These are phyloP conservation scores for Chlamydomonas schloesseri DNA, from an alignment of 139 green algal genomes.

Conservation along the genomic window DNA sequence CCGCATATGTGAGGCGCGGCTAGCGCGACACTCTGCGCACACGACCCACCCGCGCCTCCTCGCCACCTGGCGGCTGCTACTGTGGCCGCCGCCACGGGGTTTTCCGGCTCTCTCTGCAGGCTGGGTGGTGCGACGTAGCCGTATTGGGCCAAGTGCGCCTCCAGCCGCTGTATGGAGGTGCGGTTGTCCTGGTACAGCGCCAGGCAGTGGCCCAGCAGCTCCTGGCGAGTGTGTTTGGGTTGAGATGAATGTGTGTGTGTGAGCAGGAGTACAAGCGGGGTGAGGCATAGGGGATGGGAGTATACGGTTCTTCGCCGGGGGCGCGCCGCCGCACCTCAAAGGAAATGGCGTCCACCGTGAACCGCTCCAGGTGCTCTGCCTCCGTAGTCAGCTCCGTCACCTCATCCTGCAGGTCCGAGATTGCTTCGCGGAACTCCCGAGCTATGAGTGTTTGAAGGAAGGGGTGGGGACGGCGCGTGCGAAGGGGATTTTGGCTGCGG, in stretches of 20 bases:
- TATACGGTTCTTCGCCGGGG: no score
- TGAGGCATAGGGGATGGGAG: not conserved
- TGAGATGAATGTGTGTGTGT: not conserved
- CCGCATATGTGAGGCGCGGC: no score
- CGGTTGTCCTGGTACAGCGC: constrained; percentile 49
- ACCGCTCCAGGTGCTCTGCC: constrained; percentile 47
- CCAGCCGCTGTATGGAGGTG: constrained; percentile 17
- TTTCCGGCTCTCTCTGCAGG: constrained; percentile 1
- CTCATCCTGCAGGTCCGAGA: constrained; percentile 46
- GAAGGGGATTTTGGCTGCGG: not conserved
- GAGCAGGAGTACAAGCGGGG: not conserved
- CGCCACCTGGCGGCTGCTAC: not conserved
- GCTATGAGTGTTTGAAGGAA: not conserved
- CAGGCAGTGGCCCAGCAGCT: constrained; percentile 56
- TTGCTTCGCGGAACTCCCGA: constrained; percentile 31
- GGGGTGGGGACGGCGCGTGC: no score
- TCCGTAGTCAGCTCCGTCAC: constrained; percentile 41
- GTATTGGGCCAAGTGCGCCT: constrained; percentile 45
- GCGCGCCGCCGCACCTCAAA: constrained; percentile 38
- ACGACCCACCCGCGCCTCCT: not conserved
- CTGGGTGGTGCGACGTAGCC: constrained; percentile 32
- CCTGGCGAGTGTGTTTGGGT: constrained; percentile 7
- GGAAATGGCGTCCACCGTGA: constrained; percentile 42
- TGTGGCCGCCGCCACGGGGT: not conserved
- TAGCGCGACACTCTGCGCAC: not conserved